These are phyloP conservation scores for Zanthoxylum bungeanum DNA, from an alignment of 345 rosid species.

Conservation along the genomic window DNA sequence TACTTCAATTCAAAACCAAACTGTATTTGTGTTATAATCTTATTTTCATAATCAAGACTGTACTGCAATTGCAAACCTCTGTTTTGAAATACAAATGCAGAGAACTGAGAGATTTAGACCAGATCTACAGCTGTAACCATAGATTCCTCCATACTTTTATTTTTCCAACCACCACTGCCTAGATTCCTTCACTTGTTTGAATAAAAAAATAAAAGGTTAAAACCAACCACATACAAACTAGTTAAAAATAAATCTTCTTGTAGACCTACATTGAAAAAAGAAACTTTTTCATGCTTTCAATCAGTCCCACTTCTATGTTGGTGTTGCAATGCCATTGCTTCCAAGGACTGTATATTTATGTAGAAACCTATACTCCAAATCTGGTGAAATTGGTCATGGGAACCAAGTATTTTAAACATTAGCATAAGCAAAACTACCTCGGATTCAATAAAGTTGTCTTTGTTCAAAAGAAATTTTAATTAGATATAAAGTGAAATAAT, in stretches of 20 bases:
- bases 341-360: neutral
- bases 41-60: neutral
- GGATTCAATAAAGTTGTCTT: constrained; percentile 36
- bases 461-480: neutral
- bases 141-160: constrained; percentile 5
- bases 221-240: neutral
- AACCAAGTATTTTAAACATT: constrained; percentile 16
- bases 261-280: constrained; percentile 8
- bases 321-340: too few species aligned
- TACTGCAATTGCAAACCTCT: neutral
- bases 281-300: constrained; percentile 14
- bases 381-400: constrained; percentile 35
- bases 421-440: constrained; percentile 29
- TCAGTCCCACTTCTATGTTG: neutral
- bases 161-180: neutral
- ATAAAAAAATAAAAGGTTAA: neutral
- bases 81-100: neutral
- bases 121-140: constrained; percentile 13
- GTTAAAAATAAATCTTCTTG: neutral
- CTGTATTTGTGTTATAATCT: too few species aligned
- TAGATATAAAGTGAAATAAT: neutral
- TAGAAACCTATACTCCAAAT: constrained; percentile 28
- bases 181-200: constrained; percentile 2
- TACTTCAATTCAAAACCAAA: too few species aligned
- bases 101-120: neutral